Evolutionary conservation across 176 grass and related monocot genomes (phyloP), one percentile per base, ranked within the genome.

Genomic region (Oryza meridionalis): DNA sequence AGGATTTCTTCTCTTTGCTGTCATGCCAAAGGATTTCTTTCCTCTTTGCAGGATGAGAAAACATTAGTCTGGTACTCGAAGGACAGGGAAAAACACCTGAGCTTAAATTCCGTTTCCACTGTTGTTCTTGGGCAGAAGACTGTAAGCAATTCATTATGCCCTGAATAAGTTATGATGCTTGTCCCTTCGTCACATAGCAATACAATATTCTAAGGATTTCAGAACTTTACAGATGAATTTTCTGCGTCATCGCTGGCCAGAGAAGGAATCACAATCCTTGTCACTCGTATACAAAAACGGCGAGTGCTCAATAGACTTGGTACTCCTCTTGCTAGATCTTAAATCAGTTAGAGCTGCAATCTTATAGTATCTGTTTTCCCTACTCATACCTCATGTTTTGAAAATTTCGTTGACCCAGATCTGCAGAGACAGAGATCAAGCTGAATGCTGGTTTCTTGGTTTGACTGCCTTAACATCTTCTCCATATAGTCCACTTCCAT

Each of bases 301-400:
- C 76, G 87, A 98, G 55, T 63, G 85, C 85, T 98, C 96, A 5
- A 86, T 98, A 83, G 96, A 95, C 77, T 84, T 98, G 96, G 96
- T 98, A 95, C 59, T 42, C 73, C 32, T 65, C 62, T 88, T 72
- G 33, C 66, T 42, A 80, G 17, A 73, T 83, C 63, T 77, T 84
- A 55, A 22, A 2, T 74, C 70, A 35, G 40, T 76, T 81, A 65
- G 53, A 72, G 68, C 24, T 72, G 31, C 77, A 51, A 37, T 55
- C n/a, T 79, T 61, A 29, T 1, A 65, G 3, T 82, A 46, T 67
- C 46, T 9, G n/a, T 67, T 67, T 19, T 78, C 6, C n/a, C 61
- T 35, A 74, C 47, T 14, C 3, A 4, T 11, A 58, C 11, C 24
- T 31, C 47, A 67, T 82, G 16, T 73, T 72, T 77, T 75, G 70